phyloP scores from a whole-genome alignment of 2,329 filamentous ascomycete species.

The Neodidymelliopsis sp. region DNA sequence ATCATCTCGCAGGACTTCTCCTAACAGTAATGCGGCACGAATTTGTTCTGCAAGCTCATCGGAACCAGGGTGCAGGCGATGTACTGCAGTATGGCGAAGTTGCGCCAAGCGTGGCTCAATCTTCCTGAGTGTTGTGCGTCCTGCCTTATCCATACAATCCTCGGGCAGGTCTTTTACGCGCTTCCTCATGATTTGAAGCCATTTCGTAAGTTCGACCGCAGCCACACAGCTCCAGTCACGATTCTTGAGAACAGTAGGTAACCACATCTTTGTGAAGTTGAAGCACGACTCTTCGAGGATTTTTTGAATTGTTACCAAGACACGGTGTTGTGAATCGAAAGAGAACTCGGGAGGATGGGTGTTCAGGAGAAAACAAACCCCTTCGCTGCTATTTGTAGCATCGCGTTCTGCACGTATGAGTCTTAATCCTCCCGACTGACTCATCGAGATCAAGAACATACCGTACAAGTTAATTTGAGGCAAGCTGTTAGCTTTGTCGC shows the following conservation, averaged over 20 bases:
- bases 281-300: conserved; percentile 4
- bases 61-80: conserved; percentile 1
- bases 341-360: not conserved
- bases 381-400: not conserved
- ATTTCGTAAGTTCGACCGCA: conserved; percentile 8
- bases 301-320: not conserved
- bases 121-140: not conserved
- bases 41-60: not conserved
- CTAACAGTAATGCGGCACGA: not conserved
- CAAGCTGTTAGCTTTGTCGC: too few relatives aligned
- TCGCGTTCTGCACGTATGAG: not conserved
- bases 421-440: too few relatives aligned
- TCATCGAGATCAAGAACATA: too few relatives aligned
- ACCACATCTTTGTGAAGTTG: not conserved
- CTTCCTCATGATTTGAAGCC: not conserved
- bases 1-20: not conserved
- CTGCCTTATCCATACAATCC: not conserved
- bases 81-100: conserved; percentile 7
- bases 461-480: too few relatives aligned
- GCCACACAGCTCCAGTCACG: conserved; percentile 4
- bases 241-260: not conserved
- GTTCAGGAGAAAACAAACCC: not conserved
- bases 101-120: not conserved
- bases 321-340: conserved; percentile 1
- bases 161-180: not conserved